A percentile compares a stretch with the other conserved stretches of the same genome.
Evolutionary conservation across 345 rosid genomes (phyloP).

Genomic region (Syzygium jambos): DNA sequence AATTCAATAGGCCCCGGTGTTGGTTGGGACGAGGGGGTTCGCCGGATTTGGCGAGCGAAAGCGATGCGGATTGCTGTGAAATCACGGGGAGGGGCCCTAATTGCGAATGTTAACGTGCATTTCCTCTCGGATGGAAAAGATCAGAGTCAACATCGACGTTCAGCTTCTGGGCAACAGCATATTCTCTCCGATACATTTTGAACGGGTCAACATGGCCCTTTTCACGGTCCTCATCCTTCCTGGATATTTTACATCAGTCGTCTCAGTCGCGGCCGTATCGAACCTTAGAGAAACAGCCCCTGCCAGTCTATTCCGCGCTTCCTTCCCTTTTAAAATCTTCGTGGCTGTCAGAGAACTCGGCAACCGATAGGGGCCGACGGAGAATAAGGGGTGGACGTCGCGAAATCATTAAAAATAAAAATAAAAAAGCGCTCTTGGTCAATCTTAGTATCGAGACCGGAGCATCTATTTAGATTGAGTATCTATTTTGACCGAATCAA

Average conservation of each 20-base stretch:
- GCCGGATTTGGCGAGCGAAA: not conserved
- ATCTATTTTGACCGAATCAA: not conserved
- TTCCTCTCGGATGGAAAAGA: not conserved
- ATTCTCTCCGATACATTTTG: not conserved
- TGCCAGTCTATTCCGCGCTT: rapidly evolving
- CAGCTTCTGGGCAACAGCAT: not conserved
- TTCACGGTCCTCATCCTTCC: not conserved
- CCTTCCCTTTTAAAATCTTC: not conserved
- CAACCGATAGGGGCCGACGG: not conserved
- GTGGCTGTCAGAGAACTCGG: not conserved
- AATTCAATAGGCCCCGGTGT: not conserved
- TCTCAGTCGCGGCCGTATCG: not conserved
- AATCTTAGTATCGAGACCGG: not conserved
- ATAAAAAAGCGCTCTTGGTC: too few relatives aligned
- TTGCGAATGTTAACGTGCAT: too few relatives aligned
- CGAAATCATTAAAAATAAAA: too few relatives aligned
- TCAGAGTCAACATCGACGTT: not conserved
- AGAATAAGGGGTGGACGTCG: too few relatives aligned
- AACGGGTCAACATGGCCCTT: not conserved
- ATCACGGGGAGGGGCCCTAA: not conserved
- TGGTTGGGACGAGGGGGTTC: not conserved
- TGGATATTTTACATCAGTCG: not conserved
- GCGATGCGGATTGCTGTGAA: not conserved
- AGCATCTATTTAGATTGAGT: not conserved
- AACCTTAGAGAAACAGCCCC: not conserved